Base-by-base conservation (phyloP, 306 rosid genomes). In the Amphicarpaea edgeworthii region DNA sequence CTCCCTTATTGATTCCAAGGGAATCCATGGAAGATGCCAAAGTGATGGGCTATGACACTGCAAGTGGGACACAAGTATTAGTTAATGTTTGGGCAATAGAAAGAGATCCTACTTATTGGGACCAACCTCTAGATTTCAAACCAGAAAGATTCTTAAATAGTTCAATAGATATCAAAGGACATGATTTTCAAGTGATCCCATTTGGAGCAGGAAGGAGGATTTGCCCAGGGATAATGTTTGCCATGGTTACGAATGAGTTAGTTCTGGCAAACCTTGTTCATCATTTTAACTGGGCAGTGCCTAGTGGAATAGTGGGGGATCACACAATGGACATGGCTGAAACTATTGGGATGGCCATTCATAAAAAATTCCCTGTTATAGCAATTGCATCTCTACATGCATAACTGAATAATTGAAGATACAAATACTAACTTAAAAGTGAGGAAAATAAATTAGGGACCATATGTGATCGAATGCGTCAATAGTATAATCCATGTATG, bases 231-330 rank as follows among this genome's bases (percentile, higher is more conserved):
- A 28, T 28, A 28, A 3, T 0, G 0, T 28, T 28, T 28, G 32
- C 4, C 32, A 28, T 28, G 32, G 32, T 3, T 28, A 0, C 3
- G 32, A 28, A 28, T 28, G 32, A 28, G 32, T 37, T 62, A 3
- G 68, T 62, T 2, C 7, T 79, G 2, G 78, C 78, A 21, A 78
- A 70, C 40, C 0, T 71, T 24, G 59, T 79, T 2, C 41, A 15
- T 12, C 78, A 62, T 11, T 79, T 70, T 38, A 23, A 70, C 50
- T 79, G 77, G 83, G 1, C 57, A 38, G 15, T 79, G 38, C 72
- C 73, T 23, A 1, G 10, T 24, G 78, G 78, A 23, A n/a, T 2
- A 1, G 6, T 3, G 1, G 58, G n/a, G 8, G 21, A 45, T 4
- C 55, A 28, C 3, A 16, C 6, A 7, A 8, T 79, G 49, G 58